These are phyloP conservation scores for Angomonas deanei DNA, from an alignment of 208 protist species.

Conservation along the genomic window DNA sequence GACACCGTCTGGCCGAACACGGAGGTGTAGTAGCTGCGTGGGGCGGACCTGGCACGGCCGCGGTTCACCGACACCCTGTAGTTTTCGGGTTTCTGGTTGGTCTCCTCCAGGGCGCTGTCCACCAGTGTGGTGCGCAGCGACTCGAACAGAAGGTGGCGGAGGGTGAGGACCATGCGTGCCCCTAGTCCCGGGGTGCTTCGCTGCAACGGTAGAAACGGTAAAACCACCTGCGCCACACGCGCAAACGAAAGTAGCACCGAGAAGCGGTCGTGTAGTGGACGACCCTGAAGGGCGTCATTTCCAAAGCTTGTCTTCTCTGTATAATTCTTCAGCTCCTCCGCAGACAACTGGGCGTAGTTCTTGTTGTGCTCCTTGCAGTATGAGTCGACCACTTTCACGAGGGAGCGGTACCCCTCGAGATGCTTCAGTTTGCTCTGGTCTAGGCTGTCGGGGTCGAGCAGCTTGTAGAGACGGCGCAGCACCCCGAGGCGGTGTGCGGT, in stretches of 20 bases:
- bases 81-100: conserved; percentile 64
- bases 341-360: conserved; percentile 31
- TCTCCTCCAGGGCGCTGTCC: conserved; percentile 67
- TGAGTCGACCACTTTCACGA: conserved; percentile 42
- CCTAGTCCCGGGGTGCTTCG: conserved; percentile 31
- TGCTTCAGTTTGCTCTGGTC: conserved; percentile 12
- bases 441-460: conserved; percentile 6
- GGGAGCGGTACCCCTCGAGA: conserved; percentile 21
- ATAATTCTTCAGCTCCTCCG: conserved; percentile 17
- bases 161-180: conserved; percentile 57
- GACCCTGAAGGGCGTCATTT: not conserved
- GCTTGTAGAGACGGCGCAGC: conserved; percentile 51
- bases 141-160: conserved; percentile 62
- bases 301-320: conserved; percentile 10
- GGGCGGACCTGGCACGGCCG: conserved; percentile 14
- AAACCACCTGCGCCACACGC: conserved; percentile 58
- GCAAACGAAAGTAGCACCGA: conserved; percentile 63
- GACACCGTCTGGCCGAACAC: conserved; percentile 89
- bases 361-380: conserved; percentile 43
- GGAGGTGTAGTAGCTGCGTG: conserved; percentile 29
- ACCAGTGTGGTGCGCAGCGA: conserved; percentile 55
- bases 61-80: conserved; percentile 87
- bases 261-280: conserved; percentile 38
- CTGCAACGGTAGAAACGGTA: conserved; percentile 75
- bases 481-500: conserved; percentile 43